Evolutionary conservation across 208 protist genomes (phyloP).

Genomic region (Crithidia sp.): DNA sequence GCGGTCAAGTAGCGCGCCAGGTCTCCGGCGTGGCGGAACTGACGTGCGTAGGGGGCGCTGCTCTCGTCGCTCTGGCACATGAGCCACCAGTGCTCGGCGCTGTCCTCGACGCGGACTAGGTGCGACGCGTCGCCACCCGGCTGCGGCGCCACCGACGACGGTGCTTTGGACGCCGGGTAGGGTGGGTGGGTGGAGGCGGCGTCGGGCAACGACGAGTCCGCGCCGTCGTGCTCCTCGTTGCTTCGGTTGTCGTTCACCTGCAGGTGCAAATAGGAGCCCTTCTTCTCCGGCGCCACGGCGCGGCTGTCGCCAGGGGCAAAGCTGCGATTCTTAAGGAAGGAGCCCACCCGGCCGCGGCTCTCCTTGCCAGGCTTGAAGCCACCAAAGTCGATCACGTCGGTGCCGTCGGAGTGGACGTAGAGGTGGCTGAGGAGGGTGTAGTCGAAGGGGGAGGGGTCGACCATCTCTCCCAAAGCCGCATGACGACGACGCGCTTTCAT

Average conservation of each 20-base stretch:
- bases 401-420: slow-evolving; percentile 75
- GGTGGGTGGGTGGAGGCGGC: not conserved
- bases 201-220: slow-evolving; percentile 1
- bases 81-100: slow-evolving; percentile 76
- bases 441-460: slow-evolving; percentile 63
- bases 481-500: slow-evolving; percentile 74
- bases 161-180: not conserved
- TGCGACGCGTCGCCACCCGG: slow-evolving; percentile 27
- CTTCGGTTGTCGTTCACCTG: slow-evolving; percentile 28
- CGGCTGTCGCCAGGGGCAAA: slow-evolving; percentile 13
- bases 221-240: slow-evolving; percentile 3
- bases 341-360: slow-evolving; percentile 27
- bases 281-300: slow-evolving; percentile 13
- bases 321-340: slow-evolving; percentile 56
- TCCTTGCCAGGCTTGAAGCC: slow-evolving; percentile 45
- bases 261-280: slow-evolving; percentile 52
- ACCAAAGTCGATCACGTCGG: slow-evolving; percentile 82
- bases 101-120: slow-evolving; percentile 66
- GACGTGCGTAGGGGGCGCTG: slow-evolving; percentile 57
- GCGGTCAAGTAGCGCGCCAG: slow-evolving; percentile 54
- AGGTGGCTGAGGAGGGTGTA: slow-evolving; percentile 75
- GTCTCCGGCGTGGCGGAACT: slow-evolving; percentile 46
- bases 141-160: not conserved
- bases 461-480: slow-evolving; percentile 28
- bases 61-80: slow-evolving; percentile 52